Evolutionary conservation across 2,329 filamentous ascomycete species (phyloP), one percentile per base, ranked within the genome.

Genomic region (Plectosphaerella sp.): DNA sequence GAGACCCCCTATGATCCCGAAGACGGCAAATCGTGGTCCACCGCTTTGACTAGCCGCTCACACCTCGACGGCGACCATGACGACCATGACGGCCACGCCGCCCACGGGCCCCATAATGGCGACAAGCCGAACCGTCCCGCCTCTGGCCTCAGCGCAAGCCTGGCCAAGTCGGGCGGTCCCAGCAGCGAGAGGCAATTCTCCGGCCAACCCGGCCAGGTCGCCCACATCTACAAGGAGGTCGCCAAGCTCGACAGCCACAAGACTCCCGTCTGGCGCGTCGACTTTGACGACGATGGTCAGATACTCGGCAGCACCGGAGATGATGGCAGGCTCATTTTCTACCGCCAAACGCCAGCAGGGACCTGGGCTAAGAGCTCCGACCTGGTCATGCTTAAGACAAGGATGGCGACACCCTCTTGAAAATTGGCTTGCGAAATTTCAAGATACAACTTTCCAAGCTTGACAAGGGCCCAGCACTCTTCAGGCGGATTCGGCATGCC

Each of bases 231-330:
- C 18, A 79, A 77, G 57, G 80, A 89, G 59, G 77, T 88, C 1
- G 86, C 86, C 9, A 82, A 79, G 61, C 77, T 92, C 9, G 82
- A 85, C 48, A 81, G 78, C 49, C 83, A 89, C 63, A 79, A 83
- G 48, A 85, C 83, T 16, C 87, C 87, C 1, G 86, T 91, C 2
- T 93, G 88, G 88, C 76, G 87, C 20, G 83, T 92, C 3, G 80
- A 80, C 1, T 93, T 91, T 59, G 82, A 85, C 59, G 78, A 80
- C 50, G 76, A 83, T 72, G 87, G 87, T 5, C 87, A 90, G 66
- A 78, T 92, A 12, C 72, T 93, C 8, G 84, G 88, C 2, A 88
- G 85, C 41, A 88, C 88, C 1, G 88, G 88, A 3, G 89, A 93
- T 57, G 88, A 92, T 65, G 89, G 87, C 11, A 81, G 76, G 64